Evolutionary conservation across 2,329 filamentous ascomycete genomes (phyloP).

Genomic region (Colletotrichum eremochloae): DNA sequence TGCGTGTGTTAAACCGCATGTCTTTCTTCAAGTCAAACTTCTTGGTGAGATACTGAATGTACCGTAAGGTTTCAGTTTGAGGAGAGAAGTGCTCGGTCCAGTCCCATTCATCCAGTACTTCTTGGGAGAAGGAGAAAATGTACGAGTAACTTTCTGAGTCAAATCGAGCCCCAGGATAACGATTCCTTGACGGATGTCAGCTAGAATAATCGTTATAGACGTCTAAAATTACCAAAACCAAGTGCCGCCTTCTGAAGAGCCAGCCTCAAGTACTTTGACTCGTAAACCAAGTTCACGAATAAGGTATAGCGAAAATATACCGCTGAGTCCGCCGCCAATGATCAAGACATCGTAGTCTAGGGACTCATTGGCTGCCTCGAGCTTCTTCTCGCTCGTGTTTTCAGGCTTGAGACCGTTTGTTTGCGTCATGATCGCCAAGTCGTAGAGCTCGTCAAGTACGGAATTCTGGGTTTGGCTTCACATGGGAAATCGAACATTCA

Average conservation of each 20-base stretch:
- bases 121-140: constrained; percentile 57
- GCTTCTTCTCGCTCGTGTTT: background rate
- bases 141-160: constrained; percentile 63
- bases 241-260: constrained; percentile 58
- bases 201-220: background rate
- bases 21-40: constrained; percentile 52
- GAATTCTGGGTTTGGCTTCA: too few relatives aligned
- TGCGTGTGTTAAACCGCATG: constrained; percentile 49
- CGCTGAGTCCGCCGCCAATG: constrained; percentile 56
- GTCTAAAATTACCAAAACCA: constrained; percentile 55
- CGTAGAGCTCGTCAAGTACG: background rate
- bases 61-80: constrained; percentile 53
- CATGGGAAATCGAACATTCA: background rate
- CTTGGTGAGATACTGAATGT: constrained; percentile 55
- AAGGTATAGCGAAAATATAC: constrained; percentile 57
- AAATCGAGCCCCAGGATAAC: constrained; percentile 61
- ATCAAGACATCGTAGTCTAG: constrained; percentile 55
- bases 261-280: constrained; percentile 56
- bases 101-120: constrained; percentile 57
- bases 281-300: constrained; percentile 55
- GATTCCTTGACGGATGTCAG: constrained; percentile 47
- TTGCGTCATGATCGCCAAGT: background rate
- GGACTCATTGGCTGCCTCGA: constrained; percentile 33
- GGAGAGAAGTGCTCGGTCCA: constrained; percentile 54
- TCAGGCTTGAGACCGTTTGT: constrained; percentile 4